phyloP scores from a whole-genome alignment of 2,329 filamentous ascomycete species.

The Periconia sp. region DNA sequence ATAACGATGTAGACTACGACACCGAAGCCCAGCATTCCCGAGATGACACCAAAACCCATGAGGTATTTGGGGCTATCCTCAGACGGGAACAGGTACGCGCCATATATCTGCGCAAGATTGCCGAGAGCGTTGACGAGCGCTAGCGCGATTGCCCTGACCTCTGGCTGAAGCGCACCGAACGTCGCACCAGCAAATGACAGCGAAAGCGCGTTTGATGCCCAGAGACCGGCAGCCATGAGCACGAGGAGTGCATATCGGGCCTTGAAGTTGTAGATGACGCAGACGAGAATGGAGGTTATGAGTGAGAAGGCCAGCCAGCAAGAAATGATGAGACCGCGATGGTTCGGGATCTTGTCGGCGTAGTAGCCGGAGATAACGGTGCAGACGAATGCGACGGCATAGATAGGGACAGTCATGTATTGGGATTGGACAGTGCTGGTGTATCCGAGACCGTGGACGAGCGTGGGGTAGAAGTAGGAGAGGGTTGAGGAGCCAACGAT shows the following conservation, averaged over 20 bases:
- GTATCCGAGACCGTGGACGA: slow-evolving; percentile 60
- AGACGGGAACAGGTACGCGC: slow-evolving; percentile 58
- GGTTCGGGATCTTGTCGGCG: slow-evolving; percentile 53
- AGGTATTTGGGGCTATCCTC: slow-evolving; percentile 55
- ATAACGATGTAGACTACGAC: slow-evolving; percentile 34
- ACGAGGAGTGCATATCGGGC: slow-evolving; percentile 62
- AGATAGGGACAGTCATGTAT: slow-evolving; percentile 62
- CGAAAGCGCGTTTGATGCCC: slow-evolving; percentile 59
- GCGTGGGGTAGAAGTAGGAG: slow-evolving; percentile 61
- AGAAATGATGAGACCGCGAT: slow-evolving; percentile 58
- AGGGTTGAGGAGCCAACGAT: slow-evolving; percentile 58
- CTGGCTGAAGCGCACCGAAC: slow-evolving; percentile 57
- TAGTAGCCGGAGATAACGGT: slow-evolving; percentile 55
- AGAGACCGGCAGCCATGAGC: slow-evolving; percentile 62
- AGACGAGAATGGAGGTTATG: slow-evolving; percentile 48
- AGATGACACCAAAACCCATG: slow-evolving; percentile 42
- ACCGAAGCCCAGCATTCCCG: slow-evolving; percentile 40
- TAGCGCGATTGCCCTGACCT: slow-evolving; percentile 59
- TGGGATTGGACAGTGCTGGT: slow-evolving; percentile 52
- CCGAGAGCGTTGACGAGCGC: slow-evolving; percentile 62
- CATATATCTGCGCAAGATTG: slow-evolving; percentile 63
- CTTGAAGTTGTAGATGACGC: slow-evolving; percentile 56
- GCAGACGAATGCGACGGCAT: slow-evolving; percentile 59
- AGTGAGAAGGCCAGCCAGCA: slow-evolving; percentile 54
- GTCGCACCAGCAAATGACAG: slow-evolving; percentile 60